Base-by-base conservation (phyloP, 2,329 filamentous ascomycete genomes). In the Botrytis porri region DNA sequence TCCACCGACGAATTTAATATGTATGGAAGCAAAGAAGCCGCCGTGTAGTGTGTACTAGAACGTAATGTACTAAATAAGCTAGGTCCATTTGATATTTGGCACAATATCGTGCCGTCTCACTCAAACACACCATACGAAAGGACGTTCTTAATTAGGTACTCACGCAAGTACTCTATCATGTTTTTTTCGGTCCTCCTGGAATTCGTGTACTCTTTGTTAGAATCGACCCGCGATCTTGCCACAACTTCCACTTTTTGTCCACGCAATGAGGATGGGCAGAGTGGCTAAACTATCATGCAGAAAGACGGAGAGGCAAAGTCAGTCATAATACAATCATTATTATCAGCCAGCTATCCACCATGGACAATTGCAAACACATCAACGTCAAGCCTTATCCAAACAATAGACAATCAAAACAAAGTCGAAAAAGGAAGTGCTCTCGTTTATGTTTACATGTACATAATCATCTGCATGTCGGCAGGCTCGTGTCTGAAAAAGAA, bases 231-330 rank as follows among this genome's bases (percentile, higher is more conserved):
- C 43, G 22, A 66, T 51, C 43, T 51, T n/a, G 32, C 43, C 43
- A 64, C 61, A 45, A 45, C 61, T 64, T 66, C 45, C 16, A 45
- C 14, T 20, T 66, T 39, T 39, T 41, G 45, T 67, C 35, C 22
- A 67, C 35, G 45, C 35, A 41, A 67, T 67, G 48, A 67, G 64
- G 45, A 45, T 67, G 45, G n/a, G 48, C 7, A 39, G 45, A 39
- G 64, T 67, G 35, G 45, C 64, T 41, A 14, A 20, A 25, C 4
- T 16, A 67, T 54, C 25, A 54, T 67, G 64, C 65, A 57, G 22
- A 67, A 35, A 32, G 48, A 41, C 9, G 35, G 35, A 57, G 54
- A 54, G 16, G 51, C 51, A 39, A 39, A 41, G 29, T 67, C 35
- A 41, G 29, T 67, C 35, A 41, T 67, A 4, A 41, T 16, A 25